A percentile compares a stretch with the other conserved stretches of the same genome.
These are phyloP conservation scores for Pythium coloratum DNA, from an alignment of 352 stramenopile species.

Conservation along the genomic window DNA sequence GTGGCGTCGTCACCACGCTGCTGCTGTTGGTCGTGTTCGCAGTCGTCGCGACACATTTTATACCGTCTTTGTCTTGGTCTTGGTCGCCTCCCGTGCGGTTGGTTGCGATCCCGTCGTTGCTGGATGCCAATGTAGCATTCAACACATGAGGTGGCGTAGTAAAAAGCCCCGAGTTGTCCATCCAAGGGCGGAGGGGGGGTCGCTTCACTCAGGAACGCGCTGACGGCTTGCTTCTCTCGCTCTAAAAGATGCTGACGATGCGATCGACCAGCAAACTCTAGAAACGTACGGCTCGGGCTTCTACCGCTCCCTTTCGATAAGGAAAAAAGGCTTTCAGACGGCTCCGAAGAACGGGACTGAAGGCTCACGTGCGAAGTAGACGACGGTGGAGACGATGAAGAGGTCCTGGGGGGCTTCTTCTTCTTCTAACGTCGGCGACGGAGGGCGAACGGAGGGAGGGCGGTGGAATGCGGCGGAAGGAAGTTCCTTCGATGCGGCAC, in stretches of 20 bases:
- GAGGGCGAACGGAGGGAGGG: background rate
- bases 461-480: too few species aligned
- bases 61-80: constrained; percentile 32
- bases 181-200: constrained; percentile 24
- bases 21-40: constrained; percentile 3
- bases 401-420: background rate
- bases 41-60: constrained; percentile 20
- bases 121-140: constrained; percentile 26
- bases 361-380: background rate
- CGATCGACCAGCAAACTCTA: constrained; percentile 8
- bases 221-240: constrained; percentile 3
- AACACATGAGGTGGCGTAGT: constrained; percentile 21
- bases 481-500: background rate
- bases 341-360: background rate
- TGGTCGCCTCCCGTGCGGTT: constrained; percentile 24
- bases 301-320: constrained; percentile 27
- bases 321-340: constrained; percentile 4
- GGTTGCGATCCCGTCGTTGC: constrained; percentile 28
- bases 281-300: constrained; percentile 25
- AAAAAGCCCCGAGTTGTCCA: constrained; percentile 28
- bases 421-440: background rate
- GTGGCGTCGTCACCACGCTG: constrained; percentile 18
- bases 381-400: background rate
- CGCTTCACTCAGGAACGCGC: constrained; percentile 6
- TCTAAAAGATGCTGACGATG: constrained; percentile 4